phyloP scores from a whole-genome alignment of 2,329 filamentous ascomycete genomes.

The Coniosporium tulheliwenetii region DNA sequence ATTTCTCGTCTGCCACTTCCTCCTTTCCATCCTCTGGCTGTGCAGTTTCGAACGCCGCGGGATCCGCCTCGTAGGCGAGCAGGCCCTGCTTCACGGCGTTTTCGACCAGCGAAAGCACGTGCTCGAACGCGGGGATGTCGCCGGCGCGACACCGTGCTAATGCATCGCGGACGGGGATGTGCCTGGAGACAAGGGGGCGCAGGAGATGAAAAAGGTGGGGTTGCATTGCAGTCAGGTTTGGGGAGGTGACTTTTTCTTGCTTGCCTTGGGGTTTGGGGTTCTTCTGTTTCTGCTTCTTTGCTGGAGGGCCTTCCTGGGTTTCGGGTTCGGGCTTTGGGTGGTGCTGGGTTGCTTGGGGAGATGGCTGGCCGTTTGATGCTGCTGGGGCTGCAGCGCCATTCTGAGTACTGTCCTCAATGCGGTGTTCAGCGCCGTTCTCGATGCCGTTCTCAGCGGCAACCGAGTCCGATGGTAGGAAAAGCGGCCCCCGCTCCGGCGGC shows the following conservation, averaged over 20 bases:
- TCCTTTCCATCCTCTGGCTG: conserved; percentile 7
- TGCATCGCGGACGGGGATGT: conserved; percentile 76
- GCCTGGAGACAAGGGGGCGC: conserved; percentile 60
- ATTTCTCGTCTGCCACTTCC: conserved; percentile 10
- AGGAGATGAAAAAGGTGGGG: conserved; percentile 87
- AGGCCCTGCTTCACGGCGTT: conserved; percentile 56
- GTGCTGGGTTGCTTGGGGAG: neutral
- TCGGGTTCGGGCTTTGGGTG: conserved; percentile 3
- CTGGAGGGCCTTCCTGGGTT: conserved; percentile 17
- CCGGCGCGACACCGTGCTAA: conserved; percentile 53
- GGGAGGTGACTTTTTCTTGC: conserved; percentile 30
- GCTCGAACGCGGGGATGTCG: conserved; percentile 63
- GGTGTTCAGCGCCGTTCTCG: no score
- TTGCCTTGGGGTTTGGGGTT: conserved; percentile 28
- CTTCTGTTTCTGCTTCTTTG: conserved; percentile 34
- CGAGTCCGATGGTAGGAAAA: conserved; percentile 51
- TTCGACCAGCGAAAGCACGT: conserved; percentile 62
- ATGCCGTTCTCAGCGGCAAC: conserved; percentile 1
- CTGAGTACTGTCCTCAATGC: no score
- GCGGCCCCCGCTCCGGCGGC: conserved; percentile 50
- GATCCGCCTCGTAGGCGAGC: conserved; percentile 42
- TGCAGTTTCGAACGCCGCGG: conserved; percentile 15
- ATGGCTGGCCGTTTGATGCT: neutral
- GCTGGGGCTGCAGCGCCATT: conserved; percentile 19
- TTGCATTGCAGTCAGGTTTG: conserved; percentile 70